Evolutionary conservation across 1,139 yeast species (phyloP).

Genomic region (Insectozyma bohioensis): DNA sequence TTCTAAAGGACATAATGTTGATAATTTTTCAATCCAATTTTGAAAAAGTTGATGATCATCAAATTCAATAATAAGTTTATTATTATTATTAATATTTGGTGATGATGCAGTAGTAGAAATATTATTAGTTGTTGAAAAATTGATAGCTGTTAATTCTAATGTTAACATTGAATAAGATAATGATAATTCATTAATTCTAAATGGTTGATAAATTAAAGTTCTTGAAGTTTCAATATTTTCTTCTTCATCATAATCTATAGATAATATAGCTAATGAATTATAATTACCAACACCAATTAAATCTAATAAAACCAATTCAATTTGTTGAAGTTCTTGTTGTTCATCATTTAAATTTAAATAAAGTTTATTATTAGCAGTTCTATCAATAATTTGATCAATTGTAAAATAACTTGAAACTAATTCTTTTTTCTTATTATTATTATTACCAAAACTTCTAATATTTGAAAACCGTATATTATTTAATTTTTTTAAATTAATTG

Average conservation of each 20-base stretch:
- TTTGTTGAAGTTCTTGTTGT: too few relatives aligned
- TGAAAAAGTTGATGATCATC: slow-evolving; percentile 21
- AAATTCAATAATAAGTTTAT: slow-evolving; percentile 16
- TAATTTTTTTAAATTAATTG: slow-evolving; percentile 21
- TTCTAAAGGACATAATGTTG: slow-evolving; percentile 32
- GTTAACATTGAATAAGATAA: slow-evolving; percentile 20
- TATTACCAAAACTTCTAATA: slow-evolving; percentile 27
- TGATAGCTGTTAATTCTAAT: slow-evolving; percentile 28
- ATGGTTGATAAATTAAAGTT: slow-evolving; percentile 45
- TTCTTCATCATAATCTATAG: slow-evolving; percentile 15
- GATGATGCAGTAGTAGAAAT: too few relatives aligned
- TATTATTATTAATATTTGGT: slow-evolving; percentile 4
- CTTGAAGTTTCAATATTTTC: slow-evolving; percentile 18
- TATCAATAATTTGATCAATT: slow-evolving; percentile 33
- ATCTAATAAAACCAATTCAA: slow-evolving; percentile 36
- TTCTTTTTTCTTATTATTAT: too few relatives aligned
- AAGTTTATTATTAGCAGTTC: slow-evolving; percentile 23
- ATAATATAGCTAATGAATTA: slow-evolving; percentile 43
- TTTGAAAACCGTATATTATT: slow-evolving; percentile 37
- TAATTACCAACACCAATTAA: slow-evolving; percentile 22
- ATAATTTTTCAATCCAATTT: slow-evolving; percentile 29
- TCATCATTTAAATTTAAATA: slow-evolving; percentile 16
- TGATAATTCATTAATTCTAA: slow-evolving; percentile 31
- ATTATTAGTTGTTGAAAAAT: too few relatives aligned
- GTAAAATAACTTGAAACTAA: slow-evolving; percentile 43